Base-by-base conservation (phyloP, 2,329 filamentous ascomycete genomes). In the Talaromyces funiculosus region DNA sequence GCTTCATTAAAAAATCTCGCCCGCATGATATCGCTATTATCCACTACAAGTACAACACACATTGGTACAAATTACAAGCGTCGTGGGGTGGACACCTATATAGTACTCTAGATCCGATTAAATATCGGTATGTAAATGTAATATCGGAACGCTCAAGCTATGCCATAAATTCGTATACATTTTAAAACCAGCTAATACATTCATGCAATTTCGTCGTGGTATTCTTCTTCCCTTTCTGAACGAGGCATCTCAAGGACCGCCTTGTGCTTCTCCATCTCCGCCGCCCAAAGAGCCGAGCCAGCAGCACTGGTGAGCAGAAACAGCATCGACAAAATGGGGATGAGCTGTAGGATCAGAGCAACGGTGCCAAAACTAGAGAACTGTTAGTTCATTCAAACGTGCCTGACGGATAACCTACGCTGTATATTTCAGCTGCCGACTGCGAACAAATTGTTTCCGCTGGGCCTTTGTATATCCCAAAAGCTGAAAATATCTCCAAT, bases 251-350 rank as follows among this genome's bases (percentile, higher is more conserved):
- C 68, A 42, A 72, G 63, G 53, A 64, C 61, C 49, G 69, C 68
- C 31, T 72, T 76, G 66, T 84, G 78, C 58, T 84, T 80, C 74
- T 97, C 92, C 55, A 97, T 77, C 65, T 88, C 86, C 1, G 87
- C 87, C 1, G 86, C 90, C 92, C 93, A 97, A 37, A 97, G 78
- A 1, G 91, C 93, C 45, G 90, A 88, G 2, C 93, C 94, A 20
- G 86, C 85, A 1, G 92, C 89, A 3, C 90, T 92, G 0, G 93
- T 97, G 65, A 99, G 77, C 40, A 97, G 81, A 73, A 97, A 97
- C 71, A 97, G 86, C 82, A 99, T 95, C n/a, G 90, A 95, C 53
- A 97, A 75, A 12, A 93, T 82, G 1, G 94, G 94, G 8, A 97
- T 82, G n/a, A 97, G 82, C 76, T 97, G 90, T 29, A 97, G 76